A percentile compares a stretch with the other conserved stretches of the same genome.
Evolutionary conservation across 441 rosid genomes (phyloP).

Genomic region (Erodium texanum): DNA sequence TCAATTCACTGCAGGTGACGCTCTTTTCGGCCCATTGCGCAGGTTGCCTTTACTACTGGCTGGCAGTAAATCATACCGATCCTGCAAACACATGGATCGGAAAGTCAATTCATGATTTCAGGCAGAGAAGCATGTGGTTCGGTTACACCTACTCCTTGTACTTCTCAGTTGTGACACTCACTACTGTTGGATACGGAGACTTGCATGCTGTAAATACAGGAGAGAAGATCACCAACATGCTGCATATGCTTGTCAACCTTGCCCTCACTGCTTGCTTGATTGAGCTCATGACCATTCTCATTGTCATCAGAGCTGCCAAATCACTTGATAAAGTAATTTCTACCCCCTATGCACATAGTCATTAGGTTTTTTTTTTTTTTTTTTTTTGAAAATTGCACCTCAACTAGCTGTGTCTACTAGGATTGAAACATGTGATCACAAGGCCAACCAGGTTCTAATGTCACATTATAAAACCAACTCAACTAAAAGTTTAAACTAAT

Average conservation of each 20-base stretch:
- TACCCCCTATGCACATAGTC: neutral
- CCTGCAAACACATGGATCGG: conserved; percentile 75
- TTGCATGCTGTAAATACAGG: conserved; percentile 57
- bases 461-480: too few relatives aligned
- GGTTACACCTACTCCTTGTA: conserved; percentile 85
- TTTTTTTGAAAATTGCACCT: too few relatives aligned
- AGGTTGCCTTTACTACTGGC: conserved; percentile 70
- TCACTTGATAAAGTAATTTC: conserved; percentile 58
- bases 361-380: too few relatives aligned
- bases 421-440: too few relatives aligned
- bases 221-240: conserved; percentile 65
- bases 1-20: conserved; percentile 43
- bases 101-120: conserved; percentile 36
- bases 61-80: conserved; percentile 43
- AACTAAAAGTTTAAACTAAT: too few relatives aligned
- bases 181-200: conserved; percentile 94
- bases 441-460: too few relatives aligned
- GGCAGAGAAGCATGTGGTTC: conserved; percentile 58
- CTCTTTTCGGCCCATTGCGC: conserved; percentile 70
- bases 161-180: conserved; percentile 87
- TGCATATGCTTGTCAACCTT: conserved; percentile 83
- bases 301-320: conserved; percentile 59
- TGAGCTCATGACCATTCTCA: conserved; percentile 89
- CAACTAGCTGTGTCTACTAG: too few relatives aligned
- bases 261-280: conserved; percentile 82